These are phyloP conservation scores for Populus hybrid DNA, from an alignment of 441 rosid species.

Conservation along the genomic window DNA sequence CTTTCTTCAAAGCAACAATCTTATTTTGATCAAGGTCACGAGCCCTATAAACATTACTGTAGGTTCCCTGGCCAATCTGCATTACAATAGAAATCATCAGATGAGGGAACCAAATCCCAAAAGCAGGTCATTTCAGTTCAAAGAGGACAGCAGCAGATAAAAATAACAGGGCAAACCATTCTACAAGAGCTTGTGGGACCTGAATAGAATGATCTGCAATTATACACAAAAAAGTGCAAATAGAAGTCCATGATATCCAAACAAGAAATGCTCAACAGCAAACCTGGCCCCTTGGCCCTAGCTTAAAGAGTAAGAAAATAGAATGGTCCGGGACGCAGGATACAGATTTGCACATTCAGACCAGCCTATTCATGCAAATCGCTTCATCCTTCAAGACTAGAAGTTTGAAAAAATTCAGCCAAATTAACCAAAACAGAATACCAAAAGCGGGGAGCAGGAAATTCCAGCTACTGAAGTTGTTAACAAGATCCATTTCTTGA, in stretches of 20 bases:
- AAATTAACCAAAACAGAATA: neutral
- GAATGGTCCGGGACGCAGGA: neutral
- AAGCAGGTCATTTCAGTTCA: slow-evolving; percentile 6
- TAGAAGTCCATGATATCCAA: neutral
- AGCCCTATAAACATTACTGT: slow-evolving; percentile 94
- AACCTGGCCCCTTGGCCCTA: neutral
- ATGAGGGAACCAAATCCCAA: slow-evolving; percentile 9
- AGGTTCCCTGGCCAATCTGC: slow-evolving; percentile 99
- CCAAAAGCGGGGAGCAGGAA: neutral
- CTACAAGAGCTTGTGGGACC: neutral
- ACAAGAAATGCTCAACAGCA: neutral
- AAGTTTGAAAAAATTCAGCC: neutral
- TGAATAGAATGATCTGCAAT: neutral
- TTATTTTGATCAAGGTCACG: slow-evolving; percentile 88
- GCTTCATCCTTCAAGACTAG: neutral
- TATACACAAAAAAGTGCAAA: neutral
- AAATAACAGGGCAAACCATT: neutral
- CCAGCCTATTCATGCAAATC: neutral
- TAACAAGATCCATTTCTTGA: neutral
- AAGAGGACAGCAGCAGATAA: slow-evolving; percentile 1
- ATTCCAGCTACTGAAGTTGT: neutral
- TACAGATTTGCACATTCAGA: neutral
- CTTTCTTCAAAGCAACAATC: slow-evolving; percentile 85
- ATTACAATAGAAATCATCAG: slow-evolving; percentile 19
- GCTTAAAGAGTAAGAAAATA: neutral